phyloP scores from a whole-genome alignment of 352 stramenopile species.

The Peronospora belbahrii region DNA sequence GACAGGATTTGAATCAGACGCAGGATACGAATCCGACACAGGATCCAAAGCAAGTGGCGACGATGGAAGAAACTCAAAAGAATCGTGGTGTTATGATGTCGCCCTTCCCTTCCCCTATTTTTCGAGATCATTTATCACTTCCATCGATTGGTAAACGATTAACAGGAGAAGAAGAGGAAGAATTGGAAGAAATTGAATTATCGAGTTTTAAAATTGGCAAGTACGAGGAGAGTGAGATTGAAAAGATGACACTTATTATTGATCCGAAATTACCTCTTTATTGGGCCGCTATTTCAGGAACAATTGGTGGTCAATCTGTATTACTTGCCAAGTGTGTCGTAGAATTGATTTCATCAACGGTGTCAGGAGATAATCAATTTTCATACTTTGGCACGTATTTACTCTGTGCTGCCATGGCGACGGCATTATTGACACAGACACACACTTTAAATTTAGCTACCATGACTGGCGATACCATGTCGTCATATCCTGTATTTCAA shows the following conservation, averaged over 20 bases:
- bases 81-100: slow-evolving; percentile 52
- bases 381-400: slow-evolving; percentile 80
- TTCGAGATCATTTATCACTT: slow-evolving; percentile 40
- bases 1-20: too few species aligned
- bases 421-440: slow-evolving; percentile 72
- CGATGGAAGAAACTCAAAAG: too few species aligned
- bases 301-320: slow-evolving; percentile 74
- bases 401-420: slow-evolving; percentile 63
- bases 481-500: slow-evolving; percentile 80
- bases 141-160: slow-evolving; percentile 29
- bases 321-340: slow-evolving; percentile 80
- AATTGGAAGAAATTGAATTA: slow-evolving; percentile 49
- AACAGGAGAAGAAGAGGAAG: slow-evolving; percentile 43
- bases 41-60: not conserved
- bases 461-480: slow-evolving; percentile 84
- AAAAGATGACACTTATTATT: slow-evolving; percentile 82
- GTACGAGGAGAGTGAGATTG: slow-evolving; percentile 56
- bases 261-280: slow-evolving; percentile 82
- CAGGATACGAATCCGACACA: too few species aligned
- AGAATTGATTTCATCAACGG: slow-evolving; percentile 74
- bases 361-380: slow-evolving; percentile 84
- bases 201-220: slow-evolving; percentile 50
- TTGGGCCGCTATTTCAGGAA: slow-evolving; percentile 81
- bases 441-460: slow-evolving; percentile 82
- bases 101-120: slow-evolving; percentile 71